Evolutionary conservation across 345 rosid genomes (phyloP), one percentile per base, ranked within the genome.

Genomic region (Linum usitatissimum): DNA sequence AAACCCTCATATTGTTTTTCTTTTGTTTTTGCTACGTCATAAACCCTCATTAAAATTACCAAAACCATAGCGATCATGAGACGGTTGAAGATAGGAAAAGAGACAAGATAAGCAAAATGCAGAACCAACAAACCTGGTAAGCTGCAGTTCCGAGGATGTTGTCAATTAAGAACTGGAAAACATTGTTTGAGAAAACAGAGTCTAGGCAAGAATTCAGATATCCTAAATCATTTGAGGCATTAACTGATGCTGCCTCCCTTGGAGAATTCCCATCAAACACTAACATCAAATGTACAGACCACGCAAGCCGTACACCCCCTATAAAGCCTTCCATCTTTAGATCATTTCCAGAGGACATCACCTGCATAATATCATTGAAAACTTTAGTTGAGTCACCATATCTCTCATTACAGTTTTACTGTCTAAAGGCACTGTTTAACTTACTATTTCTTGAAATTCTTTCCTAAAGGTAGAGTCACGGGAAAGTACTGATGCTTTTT

Each of bases 401-500:
- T 23, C 64, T 57, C 68, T 28, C 23, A 57, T 28, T 30, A 17
- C 65, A 23, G 34, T 63, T 36, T 15, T 68, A 31, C 66, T 5
- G 59, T 36, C 66, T 59, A n/a, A 75, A 65, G 72, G 39, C 19
- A 57, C 55, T 57, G 21, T 38, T 71, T 45, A 64, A 75, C 95
- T 84, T 84, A 92, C 98, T 78, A 71, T 81, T 70, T 92, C 91
- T 75, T 89, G 93, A 75, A 92, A 92, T 64, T 85, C 95, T 66
- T 73, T 81, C 78, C 91, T 81, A 71, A 92, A 89, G 5, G 85
- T 74, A 71, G 87, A 74, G 80, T 92, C 95, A 68, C 67, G 78
- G 38, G 98, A 82, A 68, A 92, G 81, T 71, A 84, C 66, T 64
- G 96, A 81, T 60, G 84, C 77, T 83, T 75, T 89, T 72, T 85